Base-by-base conservation (phyloP, 2,329 filamentous ascomycete genomes). In the Intubia oerlemansii region DNA sequence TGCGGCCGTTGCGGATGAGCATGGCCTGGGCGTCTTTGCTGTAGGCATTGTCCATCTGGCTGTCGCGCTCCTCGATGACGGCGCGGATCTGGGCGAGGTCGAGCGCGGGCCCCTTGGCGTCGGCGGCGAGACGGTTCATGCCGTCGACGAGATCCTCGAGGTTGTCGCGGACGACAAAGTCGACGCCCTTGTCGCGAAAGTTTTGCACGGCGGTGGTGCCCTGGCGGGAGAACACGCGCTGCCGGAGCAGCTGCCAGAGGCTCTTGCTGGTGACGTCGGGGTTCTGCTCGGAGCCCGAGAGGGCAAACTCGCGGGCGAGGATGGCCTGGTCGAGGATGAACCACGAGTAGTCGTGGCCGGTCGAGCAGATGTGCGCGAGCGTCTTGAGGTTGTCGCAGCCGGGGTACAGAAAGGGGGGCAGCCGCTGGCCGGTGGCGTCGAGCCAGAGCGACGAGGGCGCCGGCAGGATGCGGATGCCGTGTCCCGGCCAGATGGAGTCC, bases 251-350 rank as follows among this genome's bases (percentile, higher is more conserved):
- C 40, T 59, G 44, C 53, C 59, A 58, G 26, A 62, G 45, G 41
- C 58, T 67, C 48, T 71, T 71, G 42, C 42, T 46, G 2, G 64
- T 66, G 17, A 71, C 36, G 38, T 71, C 66, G 0, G 63, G 62
- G 46, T 71, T 71, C 48, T 71, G 66, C 45, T 71, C 66, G 0
- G 63, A 68, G 7, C 66, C 66, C 0, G 66, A 71, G 1, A 71
- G 55, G 10, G 59, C 63, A 33, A 71, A 70, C 43, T 71, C 66
- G 13, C 58, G 54, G n/a, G 61, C 59, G 26, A 70, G 60, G 39
- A 71, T 70, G 41, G 47, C 48, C 35, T 62, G 59, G 42, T 65
- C 54, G 3, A 66, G 53, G 31, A 71, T 54, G 46, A 71, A 71
- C 66, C 66, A 71, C 2, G 58, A 59, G 48, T 71, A 71, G 42